Conservation (phyloP, 2,329 filamentous ascomycete species). For the Dactylellina drechsleri region DNA sequence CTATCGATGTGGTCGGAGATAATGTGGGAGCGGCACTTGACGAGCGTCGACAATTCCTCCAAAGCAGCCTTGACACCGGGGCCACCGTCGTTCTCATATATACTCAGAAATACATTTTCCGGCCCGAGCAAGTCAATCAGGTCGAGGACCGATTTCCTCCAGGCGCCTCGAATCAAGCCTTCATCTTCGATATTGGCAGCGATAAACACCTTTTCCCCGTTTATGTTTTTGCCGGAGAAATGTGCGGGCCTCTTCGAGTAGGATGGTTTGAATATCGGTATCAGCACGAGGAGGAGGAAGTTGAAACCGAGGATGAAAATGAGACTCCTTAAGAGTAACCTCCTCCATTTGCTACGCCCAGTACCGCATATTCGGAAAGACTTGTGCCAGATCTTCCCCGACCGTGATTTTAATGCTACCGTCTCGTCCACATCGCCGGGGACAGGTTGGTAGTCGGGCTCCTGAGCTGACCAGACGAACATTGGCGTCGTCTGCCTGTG, state of each 20-base stretch:
- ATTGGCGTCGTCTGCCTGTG: no score
- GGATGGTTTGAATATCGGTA: slow-evolving; percentile 63
- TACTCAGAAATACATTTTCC: slow-evolving; percentile 75
- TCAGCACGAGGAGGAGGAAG: slow-evolving; percentile 54
- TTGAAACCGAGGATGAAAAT: neutral
- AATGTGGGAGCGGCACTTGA: slow-evolving; percentile 67
- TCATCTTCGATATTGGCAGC: slow-evolving; percentile 78
- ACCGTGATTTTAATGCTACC: no score
- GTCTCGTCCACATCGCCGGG: no score
- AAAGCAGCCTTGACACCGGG: slow-evolving; percentile 68
- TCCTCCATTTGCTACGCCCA: slow-evolving; percentile 1
- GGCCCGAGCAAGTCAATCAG: slow-evolving; percentile 74
- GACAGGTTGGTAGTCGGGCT: no score
- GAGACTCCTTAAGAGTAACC: neutral
- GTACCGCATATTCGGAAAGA: neutral
- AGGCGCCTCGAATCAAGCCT: slow-evolving; percentile 70
- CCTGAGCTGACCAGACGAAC: no score
- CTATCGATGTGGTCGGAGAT: slow-evolving; percentile 68
- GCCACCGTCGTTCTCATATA: slow-evolving; percentile 78
- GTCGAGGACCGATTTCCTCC: slow-evolving; percentile 71
- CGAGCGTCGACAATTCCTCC: slow-evolving; percentile 64
- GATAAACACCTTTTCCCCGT: slow-evolving; percentile 76
- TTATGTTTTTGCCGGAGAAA: slow-evolving; percentile 61
- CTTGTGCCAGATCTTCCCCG: no score
- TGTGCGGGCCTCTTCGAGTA: slow-evolving; percentile 59